These are phyloP conservation scores for Rhizophagus sp. DNA, from an alignment of 192 early-diverging fungal species.

Conservation along the genomic window DNA sequence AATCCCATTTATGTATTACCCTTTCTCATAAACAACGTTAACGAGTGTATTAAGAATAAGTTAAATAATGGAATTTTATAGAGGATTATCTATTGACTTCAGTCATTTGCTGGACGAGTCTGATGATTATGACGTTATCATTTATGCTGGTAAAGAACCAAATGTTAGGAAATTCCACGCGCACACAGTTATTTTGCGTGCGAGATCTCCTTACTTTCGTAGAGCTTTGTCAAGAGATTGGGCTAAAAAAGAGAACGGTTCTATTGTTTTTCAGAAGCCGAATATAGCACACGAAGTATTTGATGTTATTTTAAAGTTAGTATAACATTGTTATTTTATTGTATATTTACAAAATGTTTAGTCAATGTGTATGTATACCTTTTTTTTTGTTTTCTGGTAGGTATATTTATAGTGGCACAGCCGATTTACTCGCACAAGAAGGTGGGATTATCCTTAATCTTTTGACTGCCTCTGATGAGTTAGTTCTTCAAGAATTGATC, in stretches of 20 bases:
- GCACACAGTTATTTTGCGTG: slow-evolving; percentile 19
- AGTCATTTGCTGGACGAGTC: background rate
- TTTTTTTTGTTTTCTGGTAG: background rate
- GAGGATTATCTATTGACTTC: slow-evolving; percentile 13
- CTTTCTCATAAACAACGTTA: background rate
- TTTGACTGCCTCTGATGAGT: slow-evolving; percentile 16
- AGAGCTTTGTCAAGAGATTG: slow-evolving; percentile 20
- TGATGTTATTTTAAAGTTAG: slow-evolving; percentile 16
- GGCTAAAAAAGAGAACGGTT: slow-evolving; percentile 15
- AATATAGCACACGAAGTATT: slow-evolving; percentile 19
- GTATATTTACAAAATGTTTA: background rate
- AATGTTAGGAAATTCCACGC: slow-evolving; percentile 22
- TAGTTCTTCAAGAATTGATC: slow-evolving; percentile 18
- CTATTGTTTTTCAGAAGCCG: slow-evolving; percentile 18
- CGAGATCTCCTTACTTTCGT: slow-evolving; percentile 28
- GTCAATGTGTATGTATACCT: background rate
- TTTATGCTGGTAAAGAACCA: slow-evolving; percentile 28
- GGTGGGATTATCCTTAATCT: slow-evolving; percentile 10
- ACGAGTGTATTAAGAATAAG: background rate
- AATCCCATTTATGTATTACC: background rate
- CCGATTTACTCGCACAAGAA: slow-evolving; percentile 4
- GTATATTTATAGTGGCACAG: slow-evolving; percentile 18
- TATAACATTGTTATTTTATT: background rate
- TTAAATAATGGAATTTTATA: slow-evolving; percentile 23
- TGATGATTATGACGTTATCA: slow-evolving; percentile 25